Conservation (phyloP, 106 monocot species). For the Platanthera guangdongensis region DNA sequence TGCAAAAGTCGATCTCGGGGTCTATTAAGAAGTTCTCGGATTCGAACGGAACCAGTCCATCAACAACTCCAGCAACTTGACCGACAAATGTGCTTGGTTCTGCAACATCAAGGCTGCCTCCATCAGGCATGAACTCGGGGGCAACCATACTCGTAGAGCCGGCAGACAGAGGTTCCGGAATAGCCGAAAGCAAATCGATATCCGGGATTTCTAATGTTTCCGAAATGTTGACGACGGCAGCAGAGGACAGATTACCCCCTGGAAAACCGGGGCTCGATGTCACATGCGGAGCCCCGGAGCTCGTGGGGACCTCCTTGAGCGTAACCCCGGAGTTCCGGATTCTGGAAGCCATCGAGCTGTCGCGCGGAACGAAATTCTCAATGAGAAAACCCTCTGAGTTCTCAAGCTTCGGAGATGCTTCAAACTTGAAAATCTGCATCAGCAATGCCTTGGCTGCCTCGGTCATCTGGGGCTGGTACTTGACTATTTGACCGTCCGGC, state of each 20-base stretch:
- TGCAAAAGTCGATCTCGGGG: conserved; percentile 25
- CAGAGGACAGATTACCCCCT: conserved; percentile 7
- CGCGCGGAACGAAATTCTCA: conserved; percentile 3
- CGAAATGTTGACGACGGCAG: neutral
- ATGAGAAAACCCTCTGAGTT: conserved; percentile 13
- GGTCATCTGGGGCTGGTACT: conserved; percentile 21
- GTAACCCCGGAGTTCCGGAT: conserved; percentile 14
- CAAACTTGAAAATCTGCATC: conserved; percentile 17
- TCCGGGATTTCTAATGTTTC: neutral
- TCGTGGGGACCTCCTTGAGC: conserved; percentile 19
- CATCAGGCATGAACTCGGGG: neutral
- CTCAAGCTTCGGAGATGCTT: conserved; percentile 21
- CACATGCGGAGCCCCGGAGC: neutral
- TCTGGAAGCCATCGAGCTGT: neutral
- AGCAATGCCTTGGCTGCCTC: conserved; percentile 16
- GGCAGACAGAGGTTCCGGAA: neutral
- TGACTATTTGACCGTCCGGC: conserved; percentile 28
- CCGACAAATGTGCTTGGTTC: neutral
- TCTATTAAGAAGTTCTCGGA: conserved; percentile 26
- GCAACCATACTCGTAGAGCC: neutral
- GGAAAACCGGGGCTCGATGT: conserved; percentile 1
- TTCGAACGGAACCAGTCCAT: conserved; percentile 14
- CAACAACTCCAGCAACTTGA: neutral
- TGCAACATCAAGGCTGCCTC: neutral
- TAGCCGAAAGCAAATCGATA: neutral